Conservation (phyloP, 2,329 filamentous ascomycete genomes). For the Colletotrichum sp. region DNA sequence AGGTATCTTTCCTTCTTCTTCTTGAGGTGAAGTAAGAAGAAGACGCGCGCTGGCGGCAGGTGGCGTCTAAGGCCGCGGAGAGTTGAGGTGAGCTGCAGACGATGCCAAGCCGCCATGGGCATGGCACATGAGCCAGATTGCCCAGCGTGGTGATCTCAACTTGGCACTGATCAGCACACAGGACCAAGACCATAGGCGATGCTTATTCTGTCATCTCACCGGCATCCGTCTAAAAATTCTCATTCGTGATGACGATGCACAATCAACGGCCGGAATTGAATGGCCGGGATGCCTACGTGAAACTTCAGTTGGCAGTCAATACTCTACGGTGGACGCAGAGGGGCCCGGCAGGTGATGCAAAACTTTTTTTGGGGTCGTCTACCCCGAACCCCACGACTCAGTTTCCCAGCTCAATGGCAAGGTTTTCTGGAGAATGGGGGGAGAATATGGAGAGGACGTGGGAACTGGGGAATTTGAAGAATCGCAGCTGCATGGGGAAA, state of each 20-base stretch:
- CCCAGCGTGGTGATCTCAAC: not conserved
- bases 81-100: not conserved
- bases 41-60: not conserved
- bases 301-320: not conserved
- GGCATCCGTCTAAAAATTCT: not conserved
- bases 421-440: constrained; percentile 15
- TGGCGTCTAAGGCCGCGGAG: not conserved
- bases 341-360: not conserved
- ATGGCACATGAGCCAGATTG: not conserved
- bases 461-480: not conserved
- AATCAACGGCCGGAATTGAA: not conserved
- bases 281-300: not conserved
- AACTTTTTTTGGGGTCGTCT: not conserved
- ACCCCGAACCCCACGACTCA: constrained; percentile 1
- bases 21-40: not conserved
- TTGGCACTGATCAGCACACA: not conserved
- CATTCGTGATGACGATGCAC: not conserved
- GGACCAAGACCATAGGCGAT: not conserved
- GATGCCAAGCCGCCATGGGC: not conserved
- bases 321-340: not conserved
- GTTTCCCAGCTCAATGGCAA: not conserved
- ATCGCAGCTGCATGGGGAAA: not conserved
- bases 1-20: not conserved
- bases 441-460: constrained; percentile 1
- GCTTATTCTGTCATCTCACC: not conserved